Evolutionary conservation across 495 filamentous ascomycete species (phyloP).

Genomic region (Podospora appendiculata): DNA sequence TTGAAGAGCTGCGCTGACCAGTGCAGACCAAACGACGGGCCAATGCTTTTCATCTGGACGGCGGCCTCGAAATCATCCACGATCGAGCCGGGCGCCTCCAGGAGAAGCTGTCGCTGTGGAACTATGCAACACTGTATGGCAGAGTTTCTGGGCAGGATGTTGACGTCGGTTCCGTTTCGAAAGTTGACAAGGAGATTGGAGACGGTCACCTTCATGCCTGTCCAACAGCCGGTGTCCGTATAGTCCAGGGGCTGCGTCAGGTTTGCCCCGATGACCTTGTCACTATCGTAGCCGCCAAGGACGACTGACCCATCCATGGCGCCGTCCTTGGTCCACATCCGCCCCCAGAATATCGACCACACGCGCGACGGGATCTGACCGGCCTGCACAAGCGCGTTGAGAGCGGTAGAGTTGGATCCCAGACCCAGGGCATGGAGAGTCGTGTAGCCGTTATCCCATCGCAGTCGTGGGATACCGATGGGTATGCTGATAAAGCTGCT

Average conservation of each 20-base stretch:
- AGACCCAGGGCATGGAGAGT: slow-evolving; percentile 21
- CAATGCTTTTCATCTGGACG: slow-evolving; percentile 1
- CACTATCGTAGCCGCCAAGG: slow-evolving; percentile 37
- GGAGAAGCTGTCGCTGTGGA: slow-evolving; percentile 21
- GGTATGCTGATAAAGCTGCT: not conserved
- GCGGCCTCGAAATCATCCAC: slow-evolving; percentile 9
- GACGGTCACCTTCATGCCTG: slow-evolving; percentile 24
- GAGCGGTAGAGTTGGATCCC: slow-evolving; percentile 34
- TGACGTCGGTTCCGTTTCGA: slow-evolving; percentile 10
- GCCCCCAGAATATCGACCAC: slow-evolving; percentile 36
- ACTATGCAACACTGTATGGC: slow-evolving; percentile 27
- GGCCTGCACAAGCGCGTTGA: slow-evolving; percentile 22
- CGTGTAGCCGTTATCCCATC: slow-evolving; percentile 14
- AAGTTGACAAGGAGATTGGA: slow-evolving; percentile 11
- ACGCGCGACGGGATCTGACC: slow-evolving; percentile 30
- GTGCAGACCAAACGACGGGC: slow-evolving; percentile 1
- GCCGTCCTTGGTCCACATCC: slow-evolving; percentile 21
- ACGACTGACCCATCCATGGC: slow-evolving; percentile 33
- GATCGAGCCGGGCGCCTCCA: slow-evolving; percentile 14
- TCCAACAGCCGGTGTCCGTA: slow-evolving; percentile 15
- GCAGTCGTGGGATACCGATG: slow-evolving; percentile 11
- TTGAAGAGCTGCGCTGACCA: not conserved
- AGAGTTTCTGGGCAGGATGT: slow-evolving; percentile 17
- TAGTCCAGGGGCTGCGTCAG: slow-evolving; percentile 18
- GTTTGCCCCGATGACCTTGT: slow-evolving; percentile 29